A percentile compares a stretch with the other conserved stretches of the same genome.
phyloP scores from a whole-genome alignment of 129 eudicot species.

The Pittosporum tobira region DNA sequence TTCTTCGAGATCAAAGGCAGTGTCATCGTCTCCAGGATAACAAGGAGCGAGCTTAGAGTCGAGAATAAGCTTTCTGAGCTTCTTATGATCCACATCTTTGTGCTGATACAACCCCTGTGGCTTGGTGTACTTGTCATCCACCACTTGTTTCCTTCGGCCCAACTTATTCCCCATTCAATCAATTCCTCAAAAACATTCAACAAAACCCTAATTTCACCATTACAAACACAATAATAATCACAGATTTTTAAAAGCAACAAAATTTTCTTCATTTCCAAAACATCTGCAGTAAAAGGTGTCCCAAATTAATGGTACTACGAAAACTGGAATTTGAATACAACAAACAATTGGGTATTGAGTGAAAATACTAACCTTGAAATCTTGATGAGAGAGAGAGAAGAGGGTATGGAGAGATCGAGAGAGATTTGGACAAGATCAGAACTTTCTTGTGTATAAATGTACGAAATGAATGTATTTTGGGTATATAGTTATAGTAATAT shows the following conservation, averaged over 20 bases:
- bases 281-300: slow-evolving; percentile 1
- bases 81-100: slow-evolving; percentile 94
- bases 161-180: slow-evolving; percentile 83
- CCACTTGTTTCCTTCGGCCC: slow-evolving; percentile 77
- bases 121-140: slow-evolving; percentile 90
- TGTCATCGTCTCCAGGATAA: slow-evolving; percentile 88
- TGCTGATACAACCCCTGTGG: slow-evolving; percentile 97
- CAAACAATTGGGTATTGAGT: background rate
- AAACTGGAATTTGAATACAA: slow-evolving; percentile 12
- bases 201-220: slow-evolving; percentile 30
- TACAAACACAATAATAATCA: background rate
- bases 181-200: slow-evolving; percentile 4
- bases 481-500: background rate
- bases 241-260: too few relatives aligned
- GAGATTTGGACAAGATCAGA: slow-evolving; percentile 65
- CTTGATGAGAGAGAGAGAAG: slow-evolving; percentile 7
- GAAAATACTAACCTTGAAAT: slow-evolving; percentile 20
- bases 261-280: background rate
- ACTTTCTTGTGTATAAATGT: slow-evolving; percentile 32
- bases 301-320: slow-evolving; percentile 10
- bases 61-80: slow-evolving; percentile 91
- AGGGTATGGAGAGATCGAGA: slow-evolving; percentile 35
- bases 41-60: slow-evolving; percentile 95
- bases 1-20: slow-evolving; percentile 72
- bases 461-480: background rate